These are phyloP conservation scores for Pseudocercospora crystallina DNA, from an alignment of 2,329 filamentous ascomycete species.

Conservation along the genomic window DNA sequence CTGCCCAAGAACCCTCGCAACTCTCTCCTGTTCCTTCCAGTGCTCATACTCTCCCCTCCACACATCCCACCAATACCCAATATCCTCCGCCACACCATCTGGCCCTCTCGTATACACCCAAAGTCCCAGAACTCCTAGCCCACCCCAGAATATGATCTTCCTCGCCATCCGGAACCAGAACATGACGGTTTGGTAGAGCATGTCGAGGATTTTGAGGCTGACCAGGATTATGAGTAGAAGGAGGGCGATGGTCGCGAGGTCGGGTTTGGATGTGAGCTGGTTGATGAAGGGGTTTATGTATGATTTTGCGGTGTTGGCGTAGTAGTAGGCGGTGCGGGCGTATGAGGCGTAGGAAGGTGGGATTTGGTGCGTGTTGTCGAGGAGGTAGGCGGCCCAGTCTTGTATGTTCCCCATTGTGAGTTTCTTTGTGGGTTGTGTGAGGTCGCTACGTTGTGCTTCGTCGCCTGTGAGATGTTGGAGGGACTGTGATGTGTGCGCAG, in stretches of 20 bases:
- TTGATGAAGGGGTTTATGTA: conserved; percentile 32
- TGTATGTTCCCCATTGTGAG: conserved; percentile 32
- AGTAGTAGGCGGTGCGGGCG: conserved; percentile 19
- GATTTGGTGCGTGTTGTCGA: conserved; percentile 18
- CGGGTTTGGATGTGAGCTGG: conserved; percentile 39
- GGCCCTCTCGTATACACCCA: conserved; percentile 63
- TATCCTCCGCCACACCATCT: conserved; percentile 63
- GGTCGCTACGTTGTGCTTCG: not conserved
- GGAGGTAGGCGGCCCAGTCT: conserved; percentile 34
- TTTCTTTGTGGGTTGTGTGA: not conserved
- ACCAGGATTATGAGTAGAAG: conserved; percentile 64
- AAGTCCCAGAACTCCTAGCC: conserved; percentile 55
- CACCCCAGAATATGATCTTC: conserved; percentile 63
- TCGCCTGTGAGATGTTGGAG: not conserved
- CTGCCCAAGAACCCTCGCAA: conserved; percentile 28
- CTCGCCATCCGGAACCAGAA: conserved; percentile 73
- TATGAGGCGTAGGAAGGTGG: conserved; percentile 14
- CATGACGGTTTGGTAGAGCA: conserved; percentile 69
- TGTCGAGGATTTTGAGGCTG: conserved; percentile 63
- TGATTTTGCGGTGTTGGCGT: conserved; percentile 25
- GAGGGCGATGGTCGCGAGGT: conserved; percentile 54
- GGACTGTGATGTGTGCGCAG: not conserved
- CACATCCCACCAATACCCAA: conserved; percentile 39
- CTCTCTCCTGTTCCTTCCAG: conserved; percentile 36
- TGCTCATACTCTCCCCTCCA: conserved; percentile 42